Conservation (phyloP, 371 early-diverging fungal genomes). For the Mortierella sp. region DNA sequence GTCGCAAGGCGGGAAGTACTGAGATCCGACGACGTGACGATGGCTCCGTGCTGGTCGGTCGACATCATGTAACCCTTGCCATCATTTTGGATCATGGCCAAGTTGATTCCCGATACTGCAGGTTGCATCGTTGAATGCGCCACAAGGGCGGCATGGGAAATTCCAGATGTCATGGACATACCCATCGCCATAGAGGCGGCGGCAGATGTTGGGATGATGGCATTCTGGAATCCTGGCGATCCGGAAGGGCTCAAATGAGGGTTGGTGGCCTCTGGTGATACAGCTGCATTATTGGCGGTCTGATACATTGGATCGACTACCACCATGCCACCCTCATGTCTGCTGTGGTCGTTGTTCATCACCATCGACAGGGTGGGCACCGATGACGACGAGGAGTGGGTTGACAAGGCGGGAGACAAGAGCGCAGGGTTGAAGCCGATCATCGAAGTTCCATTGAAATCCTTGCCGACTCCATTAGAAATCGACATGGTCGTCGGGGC, state of each 20-base stretch:
- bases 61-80: conserved; percentile 23
- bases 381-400: conserved; percentile 37
- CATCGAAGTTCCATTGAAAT: background rate
- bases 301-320: conserved; percentile 31
- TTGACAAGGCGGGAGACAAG: conserved; percentile 36
- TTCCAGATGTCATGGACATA: conserved; percentile 21
- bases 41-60: conserved; percentile 17
- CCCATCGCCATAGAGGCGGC: conserved; percentile 21
- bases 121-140: conserved; percentile 25
- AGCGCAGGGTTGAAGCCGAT: conserved; percentile 29
- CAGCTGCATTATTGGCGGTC: conserved; percentile 1
- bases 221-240: conserved; percentile 37
- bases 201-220: conserved; percentile 17
- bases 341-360: conserved; percentile 20
- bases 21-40: conserved; percentile 12
- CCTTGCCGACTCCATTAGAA: conserved; percentile 5
- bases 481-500: conserved; percentile 22
- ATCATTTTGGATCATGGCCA: conserved; percentile 37
- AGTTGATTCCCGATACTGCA: conserved; percentile 10
- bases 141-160: conserved; percentile 19
- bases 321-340: conserved; percentile 20
- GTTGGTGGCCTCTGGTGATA: conserved; percentile 8
- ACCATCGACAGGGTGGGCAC: conserved; percentile 42
- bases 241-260: conserved; percentile 25
- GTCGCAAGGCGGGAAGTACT: background rate